phyloP scores from a whole-genome alignment of 305 asterid genomes.

The Fraxinus paxiana region DNA sequence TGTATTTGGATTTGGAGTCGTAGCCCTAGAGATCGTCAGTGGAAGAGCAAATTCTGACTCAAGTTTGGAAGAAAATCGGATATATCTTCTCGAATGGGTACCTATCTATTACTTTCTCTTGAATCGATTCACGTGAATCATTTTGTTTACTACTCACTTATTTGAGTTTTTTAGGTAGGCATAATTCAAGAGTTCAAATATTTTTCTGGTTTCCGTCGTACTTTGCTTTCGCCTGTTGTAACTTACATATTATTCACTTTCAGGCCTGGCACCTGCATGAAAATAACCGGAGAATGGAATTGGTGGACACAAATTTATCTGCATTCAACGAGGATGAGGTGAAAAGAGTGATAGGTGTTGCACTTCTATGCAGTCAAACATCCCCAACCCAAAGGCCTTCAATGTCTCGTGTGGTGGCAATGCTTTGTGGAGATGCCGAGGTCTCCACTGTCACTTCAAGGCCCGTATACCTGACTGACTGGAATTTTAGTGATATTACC shows the following conservation, averaged over 20 bases:
- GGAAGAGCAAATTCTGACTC: constrained; percentile 40
- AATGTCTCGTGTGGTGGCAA: neutral
- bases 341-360: constrained; percentile 43
- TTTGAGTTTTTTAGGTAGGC: neutral
- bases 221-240: neutral
- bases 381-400: constrained; percentile 24
- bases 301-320: constrained; percentile 35
- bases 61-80: constrained; percentile 35
- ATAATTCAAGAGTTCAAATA: neutral
- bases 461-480: constrained; percentile 57
- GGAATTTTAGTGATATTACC: constrained; percentile 44
- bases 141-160: neutral
- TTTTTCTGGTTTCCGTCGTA: neutral
- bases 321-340: constrained; percentile 40
- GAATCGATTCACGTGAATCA: neutral
- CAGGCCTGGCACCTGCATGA: constrained; percentile 62
- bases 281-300: constrained; percentile 32
- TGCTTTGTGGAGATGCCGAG: neutral
- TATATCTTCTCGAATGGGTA: constrained; percentile 74
- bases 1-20: constrained; percentile 48
- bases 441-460: neutral
- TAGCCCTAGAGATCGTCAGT: constrained; percentile 42
- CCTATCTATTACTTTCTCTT: neutral
- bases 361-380: constrained; percentile 60
- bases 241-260: neutral